A percentile compares a stretch with the other conserved stretches of the same genome.
Conservation (phyloP, 148 eudicot genomes). For the Rhododendron vialii region DNA sequence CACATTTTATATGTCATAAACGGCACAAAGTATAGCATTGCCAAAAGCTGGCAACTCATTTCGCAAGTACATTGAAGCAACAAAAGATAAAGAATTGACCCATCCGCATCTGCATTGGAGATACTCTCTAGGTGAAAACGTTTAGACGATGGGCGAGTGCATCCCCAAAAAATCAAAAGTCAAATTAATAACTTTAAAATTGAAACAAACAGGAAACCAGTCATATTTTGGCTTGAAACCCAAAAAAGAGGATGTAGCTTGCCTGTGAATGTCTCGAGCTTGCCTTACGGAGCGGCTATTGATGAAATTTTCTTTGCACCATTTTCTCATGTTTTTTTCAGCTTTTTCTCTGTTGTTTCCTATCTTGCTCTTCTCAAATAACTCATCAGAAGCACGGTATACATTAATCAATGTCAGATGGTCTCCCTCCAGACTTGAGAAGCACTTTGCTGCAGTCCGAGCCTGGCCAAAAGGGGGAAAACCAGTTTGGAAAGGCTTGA, state of each 20-base stretch:
- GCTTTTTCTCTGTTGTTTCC: conserved; percentile 49
- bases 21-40: background rate
- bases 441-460: conserved; percentile 55
- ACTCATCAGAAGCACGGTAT: conserved; percentile 64
- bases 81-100: background rate
- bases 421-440: conserved; percentile 82
- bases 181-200: background rate
- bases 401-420: conserved; percentile 77
- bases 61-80: background rate
- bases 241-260: conserved; percentile 7
- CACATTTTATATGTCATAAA: background rate
- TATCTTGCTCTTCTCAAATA: conserved; percentile 52
- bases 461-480: conserved; percentile 42
- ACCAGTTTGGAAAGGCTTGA: background rate
- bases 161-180: background rate
- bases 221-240: background rate
- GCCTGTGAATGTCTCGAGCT: conserved; percentile 93
- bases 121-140: background rate
- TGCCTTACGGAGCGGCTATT: conserved; percentile 79
- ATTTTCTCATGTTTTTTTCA: conserved; percentile 62
- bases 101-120: background rate
- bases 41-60: background rate
- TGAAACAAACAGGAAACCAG: background rate
- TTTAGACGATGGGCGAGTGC: background rate
- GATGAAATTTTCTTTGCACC: conserved; percentile 89